Conservation (phyloP, 495 filamentous ascomycete species). For the Parathielavia appendiculata region DNA sequence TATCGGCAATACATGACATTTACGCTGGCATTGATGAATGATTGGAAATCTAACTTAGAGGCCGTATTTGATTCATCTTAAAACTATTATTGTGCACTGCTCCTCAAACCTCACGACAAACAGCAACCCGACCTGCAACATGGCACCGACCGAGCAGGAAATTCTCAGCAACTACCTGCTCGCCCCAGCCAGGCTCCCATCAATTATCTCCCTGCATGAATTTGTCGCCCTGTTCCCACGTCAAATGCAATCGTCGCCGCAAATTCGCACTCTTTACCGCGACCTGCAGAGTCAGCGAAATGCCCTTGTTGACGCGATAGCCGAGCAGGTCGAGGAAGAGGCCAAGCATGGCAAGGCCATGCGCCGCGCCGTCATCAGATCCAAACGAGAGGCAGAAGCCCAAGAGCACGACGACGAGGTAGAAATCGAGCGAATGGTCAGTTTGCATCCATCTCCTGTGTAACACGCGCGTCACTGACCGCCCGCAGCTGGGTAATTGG, state of each 20-base stretch:
- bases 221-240: slow-evolving; percentile 75
- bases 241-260: slow-evolving; percentile 61
- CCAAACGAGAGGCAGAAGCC: slow-evolving; percentile 48
- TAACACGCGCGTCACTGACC: not conserved
- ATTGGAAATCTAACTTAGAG: not conserved
- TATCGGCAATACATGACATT: not conserved
- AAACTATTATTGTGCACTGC: too few species aligned
- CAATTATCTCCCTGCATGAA: slow-evolving; percentile 64
- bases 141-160: slow-evolving; percentile 66
- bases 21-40: not conserved
- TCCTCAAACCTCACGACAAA: not conserved
- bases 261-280: slow-evolving; percentile 69
- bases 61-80: too few species aligned
- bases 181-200: slow-evolving; percentile 64
- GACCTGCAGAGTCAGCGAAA: slow-evolving; percentile 70
- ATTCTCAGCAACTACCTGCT: slow-evolving; percentile 77
- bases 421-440: slow-evolving; percentile 64
- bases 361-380: slow-evolving; percentile 55
- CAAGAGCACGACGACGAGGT: slow-evolving; percentile 59
- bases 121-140: slow-evolving; percentile 26
- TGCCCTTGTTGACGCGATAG: slow-evolving; percentile 61
- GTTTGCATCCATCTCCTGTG: slow-evolving; percentile 16
- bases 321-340: slow-evolving; percentile 63
- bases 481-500: slow-evolving; percentile 60
- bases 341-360: slow-evolving; percentile 57